These are phyloP conservation scores for Remersonia thermophila DNA, from an alignment of 2,329 filamentous ascomycete species.

Conservation along the genomic window DNA sequence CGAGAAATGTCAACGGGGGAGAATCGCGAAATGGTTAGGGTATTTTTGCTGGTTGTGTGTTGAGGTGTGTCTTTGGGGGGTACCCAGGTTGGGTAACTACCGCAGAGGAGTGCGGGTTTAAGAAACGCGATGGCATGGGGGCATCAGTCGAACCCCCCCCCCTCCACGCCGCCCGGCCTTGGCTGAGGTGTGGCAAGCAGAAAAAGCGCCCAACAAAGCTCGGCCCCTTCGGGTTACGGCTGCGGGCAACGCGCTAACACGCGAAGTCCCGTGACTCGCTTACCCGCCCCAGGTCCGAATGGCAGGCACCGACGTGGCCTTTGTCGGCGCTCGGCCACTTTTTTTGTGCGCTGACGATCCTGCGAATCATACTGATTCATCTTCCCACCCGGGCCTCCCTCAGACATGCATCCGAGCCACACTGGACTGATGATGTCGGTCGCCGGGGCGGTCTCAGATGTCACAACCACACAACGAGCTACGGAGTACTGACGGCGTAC, in stretches of 20 bases:
- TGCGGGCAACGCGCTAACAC: slow-evolving; percentile 13
- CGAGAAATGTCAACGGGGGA: neutral
- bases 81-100: no score
- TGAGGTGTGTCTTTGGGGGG: no score
- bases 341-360: neutral
- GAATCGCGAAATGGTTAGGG: neutral
- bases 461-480: no score
- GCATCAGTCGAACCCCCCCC: slow-evolving; percentile 10
- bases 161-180: neutral
- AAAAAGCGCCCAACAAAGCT: slow-evolving; percentile 6
- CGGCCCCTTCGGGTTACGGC: neutral
- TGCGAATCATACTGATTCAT: no score
- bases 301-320: slow-evolving; percentile 5
- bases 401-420: no score
- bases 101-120: slow-evolving; percentile 12
- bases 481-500: no score
- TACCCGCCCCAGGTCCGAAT: no score
- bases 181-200: slow-evolving; percentile 11
- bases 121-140: slow-evolving; percentile 10
- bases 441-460: no score
- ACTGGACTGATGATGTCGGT: no score
- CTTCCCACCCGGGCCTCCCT: no score
- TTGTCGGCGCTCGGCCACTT: neutral
- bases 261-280: slow-evolving; percentile 16
- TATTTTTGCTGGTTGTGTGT: neutral